phyloP scores from a whole-genome alignment of 805 yeast genomes.

The Schizosaccharomyces cryophilus region DNA sequence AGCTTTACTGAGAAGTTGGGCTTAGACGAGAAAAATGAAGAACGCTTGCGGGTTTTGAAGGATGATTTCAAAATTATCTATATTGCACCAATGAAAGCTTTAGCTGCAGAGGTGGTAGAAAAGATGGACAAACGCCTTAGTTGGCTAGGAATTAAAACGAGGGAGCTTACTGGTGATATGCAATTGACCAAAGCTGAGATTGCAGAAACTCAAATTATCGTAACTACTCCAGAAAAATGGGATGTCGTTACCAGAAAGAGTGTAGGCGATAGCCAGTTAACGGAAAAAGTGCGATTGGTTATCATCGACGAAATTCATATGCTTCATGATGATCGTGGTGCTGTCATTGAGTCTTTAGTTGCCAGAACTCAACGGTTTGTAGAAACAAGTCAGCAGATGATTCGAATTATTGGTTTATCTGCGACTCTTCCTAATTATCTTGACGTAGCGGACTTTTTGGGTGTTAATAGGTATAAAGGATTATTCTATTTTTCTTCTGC shows the following conservation, averaged over 20 bases:
- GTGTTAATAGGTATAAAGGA: conserved; percentile 71
- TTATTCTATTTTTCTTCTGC: conserved; percentile 86
- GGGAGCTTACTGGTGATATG: conserved; percentile 91
- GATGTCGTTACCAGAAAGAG: conserved; percentile 91
- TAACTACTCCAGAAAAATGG: conserved; percentile 93
- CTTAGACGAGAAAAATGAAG: conserved; percentile 25
- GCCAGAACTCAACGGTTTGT: conserved; percentile 89
- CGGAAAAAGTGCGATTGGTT: conserved; percentile 57
- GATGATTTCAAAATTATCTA: conserved; percentile 77
- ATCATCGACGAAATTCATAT: conserved; percentile 93
- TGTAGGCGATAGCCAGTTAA: conserved; percentile 65
- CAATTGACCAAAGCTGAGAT: conserved; percentile 66
- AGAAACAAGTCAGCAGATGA: conserved; percentile 80
- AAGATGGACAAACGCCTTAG: conserved; percentile 53
- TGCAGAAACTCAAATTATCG: conserved; percentile 59
- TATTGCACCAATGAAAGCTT: conserved; percentile 79
- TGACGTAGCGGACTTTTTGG: conserved; percentile 79
- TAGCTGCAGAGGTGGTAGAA: conserved; percentile 91
- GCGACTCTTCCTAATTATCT: conserved; percentile 80
- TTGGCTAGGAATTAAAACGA: conserved; percentile 67
- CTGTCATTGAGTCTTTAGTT: conserved; percentile 83
- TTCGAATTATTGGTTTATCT: conserved; percentile 76
- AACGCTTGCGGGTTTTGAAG: conserved; percentile 36
- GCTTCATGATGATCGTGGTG: conserved; percentile 91
- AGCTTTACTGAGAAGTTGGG: conserved; percentile 25